These are phyloP conservation scores for Globisporangium canariense DNA, from an alignment of 352 stramenopile species.

Conservation along the genomic window DNA sequence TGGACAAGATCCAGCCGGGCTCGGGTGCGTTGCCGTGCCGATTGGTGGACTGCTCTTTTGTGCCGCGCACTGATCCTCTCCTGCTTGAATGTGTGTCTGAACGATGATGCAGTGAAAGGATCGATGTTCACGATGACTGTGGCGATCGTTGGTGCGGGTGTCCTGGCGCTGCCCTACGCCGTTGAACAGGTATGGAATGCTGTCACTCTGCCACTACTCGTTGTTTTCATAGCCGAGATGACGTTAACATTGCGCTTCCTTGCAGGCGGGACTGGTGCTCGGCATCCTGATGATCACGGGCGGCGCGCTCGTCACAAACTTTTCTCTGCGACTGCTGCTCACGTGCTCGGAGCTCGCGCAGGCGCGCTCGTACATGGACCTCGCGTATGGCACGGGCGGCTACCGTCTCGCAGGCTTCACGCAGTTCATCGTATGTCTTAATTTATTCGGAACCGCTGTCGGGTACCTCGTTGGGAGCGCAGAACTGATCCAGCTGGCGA, in stretches of 20 bases:
- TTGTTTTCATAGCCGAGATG: background rate
- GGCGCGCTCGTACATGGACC: constrained; percentile 80
- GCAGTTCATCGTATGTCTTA: constrained; percentile 78
- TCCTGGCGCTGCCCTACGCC: constrained; percentile 78
- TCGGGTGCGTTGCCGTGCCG: constrained; percentile 37
- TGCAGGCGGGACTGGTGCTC: constrained; percentile 54
- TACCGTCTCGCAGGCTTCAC: constrained; percentile 64
- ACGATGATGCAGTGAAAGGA: constrained; percentile 62
- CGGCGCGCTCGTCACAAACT: constrained; percentile 76
- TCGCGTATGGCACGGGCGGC: constrained; percentile 64
- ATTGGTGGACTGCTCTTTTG: background rate
- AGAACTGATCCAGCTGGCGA: constrained; percentile 67
- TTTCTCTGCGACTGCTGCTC: constrained; percentile 77
- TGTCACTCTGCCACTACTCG: background rate
- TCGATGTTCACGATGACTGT: constrained; percentile 91
- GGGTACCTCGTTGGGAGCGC: constrained; percentile 81
- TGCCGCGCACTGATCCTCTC: background rate
- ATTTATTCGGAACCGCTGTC: constrained; percentile 86
- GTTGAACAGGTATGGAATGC: constrained; percentile 46
- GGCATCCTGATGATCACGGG: constrained; percentile 65
- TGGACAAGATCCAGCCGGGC: constrained; percentile 81
- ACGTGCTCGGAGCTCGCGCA: constrained; percentile 72
- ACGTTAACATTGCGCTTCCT: background rate
- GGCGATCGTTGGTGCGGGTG: constrained; percentile 78
- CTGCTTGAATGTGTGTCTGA: background rate